Evolutionary conservation across 371 early-diverging fungal genomes (phyloP), one percentile per base, ranked within the genome.

Genomic region (Neoconidiobolus thromboides): DNA sequence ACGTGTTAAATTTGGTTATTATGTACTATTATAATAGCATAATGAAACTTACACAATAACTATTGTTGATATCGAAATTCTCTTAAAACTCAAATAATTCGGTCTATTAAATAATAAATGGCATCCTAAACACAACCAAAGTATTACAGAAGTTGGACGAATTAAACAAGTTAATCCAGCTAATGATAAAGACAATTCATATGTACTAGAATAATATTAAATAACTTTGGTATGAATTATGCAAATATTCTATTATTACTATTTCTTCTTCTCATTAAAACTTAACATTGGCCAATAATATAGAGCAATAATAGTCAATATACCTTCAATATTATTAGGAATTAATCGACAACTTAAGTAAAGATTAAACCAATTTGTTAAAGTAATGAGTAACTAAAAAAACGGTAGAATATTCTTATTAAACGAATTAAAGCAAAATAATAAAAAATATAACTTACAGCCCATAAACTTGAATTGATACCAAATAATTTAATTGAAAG

Each of bases 321-420:
- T 61, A 39, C 77, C 75, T 63, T 91, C 91, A 57, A 81, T 63
- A 0, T 80, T 74, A 67, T 89, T 91, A 2, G 85, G 79, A 15
- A 84, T 69, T 0, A 86, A 82, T 36, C 91, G 69, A n/a, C 79
- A 76, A 4, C 78, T 71, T 69, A 80, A 81, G 60, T 80, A 85
- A 62, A 78, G 82, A 69, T 87, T 82, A 65, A 85, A 87, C 86
- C 89, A 89, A 14, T 89, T 91, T 43, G 76, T 66, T 10, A 85
- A 62, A 1, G 85, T 81, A 40, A 77, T 72, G 43, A 86, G 72
- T 0, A 91, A 69, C 90, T 89, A 69, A 41, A 55, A 38, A 9
- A 41, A 26, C 26, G 0, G 26, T 26, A 26, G 26, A 26, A 26
- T 26, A 26, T 26, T 26, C 26, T 26, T 26, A 26, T 26, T 48